Percentiles rank a stretch among this genome's conserved stretches.
Evolutionary conservation across 176 grass and related monocot genomes (phyloP).

Genomic region (Hyparrhenia diplandra): DNA sequence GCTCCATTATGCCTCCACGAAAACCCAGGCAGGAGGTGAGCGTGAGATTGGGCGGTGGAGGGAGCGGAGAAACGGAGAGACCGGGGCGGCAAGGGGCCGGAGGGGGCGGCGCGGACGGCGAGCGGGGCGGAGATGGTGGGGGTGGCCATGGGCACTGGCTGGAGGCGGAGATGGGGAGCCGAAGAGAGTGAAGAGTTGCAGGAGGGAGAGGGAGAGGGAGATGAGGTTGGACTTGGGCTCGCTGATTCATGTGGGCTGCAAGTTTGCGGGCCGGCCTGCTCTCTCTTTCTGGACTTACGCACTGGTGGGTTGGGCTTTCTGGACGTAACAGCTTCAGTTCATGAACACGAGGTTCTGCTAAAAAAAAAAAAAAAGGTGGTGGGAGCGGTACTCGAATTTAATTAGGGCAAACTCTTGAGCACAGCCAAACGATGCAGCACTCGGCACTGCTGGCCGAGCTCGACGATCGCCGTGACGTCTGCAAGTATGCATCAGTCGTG

Average conservation of each 20-base stretch:
- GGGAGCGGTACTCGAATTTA: no score
- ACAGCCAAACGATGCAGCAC: no score
- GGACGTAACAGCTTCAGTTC: no score
- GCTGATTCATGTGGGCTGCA: not conserved
- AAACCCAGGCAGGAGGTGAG: not conserved
- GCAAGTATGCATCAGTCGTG: not conserved
- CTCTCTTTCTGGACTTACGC: not conserved
- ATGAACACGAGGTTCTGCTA: no score
- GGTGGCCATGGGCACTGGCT: constrained; percentile 23
- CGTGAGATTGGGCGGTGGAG: not conserved
- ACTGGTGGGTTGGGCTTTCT: no score
- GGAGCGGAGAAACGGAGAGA: not conserved
- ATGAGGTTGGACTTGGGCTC: not conserved
- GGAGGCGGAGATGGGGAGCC: not conserved
- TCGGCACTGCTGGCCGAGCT: no score
- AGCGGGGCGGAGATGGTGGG: constrained; percentile 35
- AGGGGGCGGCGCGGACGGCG: constrained; percentile 22
- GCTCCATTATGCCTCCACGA: constrained; percentile 16
- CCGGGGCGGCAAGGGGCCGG: not conserved
- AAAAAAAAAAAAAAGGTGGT: no score
- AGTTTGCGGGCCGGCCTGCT: not conserved
- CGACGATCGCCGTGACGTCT: no score
- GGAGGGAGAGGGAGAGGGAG: not conserved
- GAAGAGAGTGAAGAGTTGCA: not conserved
- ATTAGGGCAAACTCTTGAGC: no score